Evolutionary conservation across 2,329 filamentous ascomycete genomes (phyloP), one percentile per base, ranked within the genome.

Genomic region (Paraphaeosphaeria sporulosa): DNA sequence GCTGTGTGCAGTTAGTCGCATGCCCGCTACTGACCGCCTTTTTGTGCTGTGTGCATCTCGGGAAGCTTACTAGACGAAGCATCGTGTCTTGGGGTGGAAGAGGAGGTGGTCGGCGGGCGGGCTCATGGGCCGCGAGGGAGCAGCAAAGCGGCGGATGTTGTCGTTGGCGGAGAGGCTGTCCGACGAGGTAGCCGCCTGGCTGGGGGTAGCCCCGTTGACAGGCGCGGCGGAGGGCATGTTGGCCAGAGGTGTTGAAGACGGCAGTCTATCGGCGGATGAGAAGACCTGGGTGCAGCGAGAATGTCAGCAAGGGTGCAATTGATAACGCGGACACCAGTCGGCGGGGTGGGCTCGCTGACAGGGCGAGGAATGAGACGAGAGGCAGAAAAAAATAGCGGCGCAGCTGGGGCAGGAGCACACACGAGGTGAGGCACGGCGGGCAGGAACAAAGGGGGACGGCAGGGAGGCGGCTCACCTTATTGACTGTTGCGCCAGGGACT

Each of bases 11-110:
- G 64, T 73, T 71, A 76, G 72, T 58, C 55, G 49, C 21, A 30
- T 53, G 53, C 44, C 47, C 61, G 52, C 47, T 51, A 10, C 36
- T 60, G 36, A 38, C 51, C 52, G 52, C 52, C 52, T 27, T n/a
- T 47, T 21, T 38, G 38, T 38, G 51, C 5, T 25, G 17, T 21
- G 27, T 36, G 30, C 38, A 30, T 36, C n/a, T 46, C 40, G 42
- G 25, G 48, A 46, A 23, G 82, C 87, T 84, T 82, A 89, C 87
- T 99, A 99, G 82, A 99, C 95, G 80, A 99, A 96, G 87, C 95
- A 98, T 94, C 95, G 88, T 80, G 95, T 98, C 92, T 98, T 99
- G 84, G 94, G 89, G 87, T 95, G 95, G 90, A 98, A 99, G 78
- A 99, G 92, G 64, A 92, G 91, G 82, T 97, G 92, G 76, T 89